Conservation (phyloP, 1,139 yeast species). For the Pichia sp. region DNA sequence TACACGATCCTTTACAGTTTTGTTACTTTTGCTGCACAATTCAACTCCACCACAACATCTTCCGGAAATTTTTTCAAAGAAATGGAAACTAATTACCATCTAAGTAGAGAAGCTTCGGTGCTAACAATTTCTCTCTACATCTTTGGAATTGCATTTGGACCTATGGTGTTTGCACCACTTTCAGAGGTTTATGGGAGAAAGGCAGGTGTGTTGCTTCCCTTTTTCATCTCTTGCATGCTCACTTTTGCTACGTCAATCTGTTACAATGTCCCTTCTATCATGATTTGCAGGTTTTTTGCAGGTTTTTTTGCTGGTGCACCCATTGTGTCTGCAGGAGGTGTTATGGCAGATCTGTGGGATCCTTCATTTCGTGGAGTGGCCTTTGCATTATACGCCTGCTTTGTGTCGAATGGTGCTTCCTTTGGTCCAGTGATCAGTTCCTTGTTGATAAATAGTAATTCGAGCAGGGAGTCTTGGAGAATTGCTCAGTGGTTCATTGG, state of each 20-base stretch:
- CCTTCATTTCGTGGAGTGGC: conserved; percentile 28
- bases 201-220: conserved; percentile 46
- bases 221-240: conserved; percentile 52
- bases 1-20: conserved; percentile 41
- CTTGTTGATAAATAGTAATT: conserved; percentile 40
- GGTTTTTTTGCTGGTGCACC: conserved; percentile 58
- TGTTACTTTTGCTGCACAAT: conserved; percentile 42
- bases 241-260: conserved; percentile 59
- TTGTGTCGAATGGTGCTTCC: conserved; percentile 55
- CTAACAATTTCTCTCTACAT: conserved; percentile 67
- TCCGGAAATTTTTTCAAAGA: conserved; percentile 29
- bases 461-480: conserved; percentile 36
- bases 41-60: conserved; percentile 38
- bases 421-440: conserved; percentile 61
- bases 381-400: conserved; percentile 48
- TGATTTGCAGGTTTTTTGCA: conserved; percentile 48
- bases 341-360: conserved; percentile 49
- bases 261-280: conserved; percentile 47
- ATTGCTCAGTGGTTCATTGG: conserved; percentile 43
- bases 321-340: conserved; percentile 56
- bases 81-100: conserved; percentile 41
- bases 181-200: conserved; percentile 72
- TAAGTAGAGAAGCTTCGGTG: conserved; percentile 53
- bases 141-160: conserved; percentile 66
- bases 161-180: conserved; percentile 67